Conservation (phyloP, 176 grass and related monocot genomes). For the Juncus effusus region DNA sequence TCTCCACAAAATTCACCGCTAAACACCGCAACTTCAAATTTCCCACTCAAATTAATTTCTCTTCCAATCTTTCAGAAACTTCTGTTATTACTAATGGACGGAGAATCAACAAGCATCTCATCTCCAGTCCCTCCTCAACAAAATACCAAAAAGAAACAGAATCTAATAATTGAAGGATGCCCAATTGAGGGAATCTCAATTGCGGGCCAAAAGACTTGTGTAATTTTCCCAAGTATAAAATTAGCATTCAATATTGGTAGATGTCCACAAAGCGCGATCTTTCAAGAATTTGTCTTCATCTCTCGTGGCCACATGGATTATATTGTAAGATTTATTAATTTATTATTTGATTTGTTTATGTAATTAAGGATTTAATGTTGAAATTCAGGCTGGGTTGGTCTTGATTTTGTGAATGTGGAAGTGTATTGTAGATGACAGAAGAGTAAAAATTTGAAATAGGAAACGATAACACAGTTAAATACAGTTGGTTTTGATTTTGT, state of each 20-base stretch:
- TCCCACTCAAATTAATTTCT: no score
- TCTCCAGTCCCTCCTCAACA: no score
- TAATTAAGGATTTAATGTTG: neutral
- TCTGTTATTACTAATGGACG: no score
- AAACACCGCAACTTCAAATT: no score
- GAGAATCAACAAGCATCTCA: no score
- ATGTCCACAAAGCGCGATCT: slow-evolving; percentile 71
- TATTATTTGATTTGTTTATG: neutral
- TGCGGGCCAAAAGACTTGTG: slow-evolving; percentile 76
- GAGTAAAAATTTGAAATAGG: no score
- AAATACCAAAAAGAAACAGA: neutral
- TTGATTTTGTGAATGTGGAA: no score
- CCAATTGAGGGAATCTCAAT: slow-evolving; percentile 76
- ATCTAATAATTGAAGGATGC: slow-evolving; percentile 52
- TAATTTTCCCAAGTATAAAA: slow-evolving; percentile 88
- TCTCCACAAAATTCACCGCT: no score
- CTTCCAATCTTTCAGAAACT: no score
- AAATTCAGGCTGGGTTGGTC: neutral
- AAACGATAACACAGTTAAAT: no score
- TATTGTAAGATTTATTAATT: slow-evolving; percentile 32
- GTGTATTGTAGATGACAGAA: no score
- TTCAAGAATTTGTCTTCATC: slow-evolving; percentile 93
- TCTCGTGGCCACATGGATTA: slow-evolving; percentile 95
- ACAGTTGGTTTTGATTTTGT: no score
- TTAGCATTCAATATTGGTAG: slow-evolving; percentile 90